Percentiles rank a stretch among this genome's conserved stretches.
These are phyloP conservation scores for Fusarium goolgardi DNA, from an alignment of 2,329 filamentous ascomycete genomes.

Conservation along the genomic window DNA sequence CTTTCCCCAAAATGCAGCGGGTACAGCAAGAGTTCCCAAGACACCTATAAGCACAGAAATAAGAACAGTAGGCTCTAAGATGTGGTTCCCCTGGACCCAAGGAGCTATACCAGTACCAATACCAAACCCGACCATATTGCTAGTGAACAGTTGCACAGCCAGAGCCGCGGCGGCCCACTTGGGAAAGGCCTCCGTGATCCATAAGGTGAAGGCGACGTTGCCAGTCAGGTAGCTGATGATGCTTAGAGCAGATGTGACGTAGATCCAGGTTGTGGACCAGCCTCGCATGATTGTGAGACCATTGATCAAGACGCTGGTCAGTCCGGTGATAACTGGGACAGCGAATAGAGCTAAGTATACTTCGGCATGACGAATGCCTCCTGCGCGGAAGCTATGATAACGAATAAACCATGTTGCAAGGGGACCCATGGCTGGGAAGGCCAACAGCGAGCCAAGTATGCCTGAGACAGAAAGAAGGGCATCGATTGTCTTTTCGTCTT, in stretches of 20 bases:
- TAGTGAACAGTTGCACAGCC: conserved; percentile 23
- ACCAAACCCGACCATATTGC: conserved; percentile 28
- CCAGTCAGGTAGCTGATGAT: conserved; percentile 33
- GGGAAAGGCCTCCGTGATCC: conserved; percentile 38
- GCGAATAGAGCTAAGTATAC: conserved; percentile 22
- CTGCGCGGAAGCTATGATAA: conserved; percentile 10
- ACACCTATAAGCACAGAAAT: conserved; percentile 18
- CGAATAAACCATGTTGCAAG: conserved; percentile 31
- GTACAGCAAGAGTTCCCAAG: conserved; percentile 30
- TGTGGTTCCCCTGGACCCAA: neutral
- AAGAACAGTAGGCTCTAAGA: conserved; percentile 22
- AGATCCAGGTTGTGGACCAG: conserved; percentile 18
- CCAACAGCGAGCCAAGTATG: conserved; percentile 9
- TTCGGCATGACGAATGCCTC: conserved; percentile 34
- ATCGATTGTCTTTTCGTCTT: neutral
- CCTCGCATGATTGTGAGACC: conserved; percentile 8
- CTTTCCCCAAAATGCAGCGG: conserved; percentile 36
- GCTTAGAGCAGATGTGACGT: conserved; percentile 20
- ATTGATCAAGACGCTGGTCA: conserved; percentile 18
- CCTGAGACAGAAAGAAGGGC: conserved; percentile 10
- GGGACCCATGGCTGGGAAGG: conserved; percentile 20
- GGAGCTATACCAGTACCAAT: conserved; percentile 21
- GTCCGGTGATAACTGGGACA: conserved; percentile 8
- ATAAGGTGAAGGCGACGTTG: conserved; percentile 33
- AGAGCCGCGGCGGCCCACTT: conserved; percentile 30